Base-by-base conservation (phyloP, 2,329 filamentous ascomycete genomes). In the Rhexocercosporidium sp. region DNA sequence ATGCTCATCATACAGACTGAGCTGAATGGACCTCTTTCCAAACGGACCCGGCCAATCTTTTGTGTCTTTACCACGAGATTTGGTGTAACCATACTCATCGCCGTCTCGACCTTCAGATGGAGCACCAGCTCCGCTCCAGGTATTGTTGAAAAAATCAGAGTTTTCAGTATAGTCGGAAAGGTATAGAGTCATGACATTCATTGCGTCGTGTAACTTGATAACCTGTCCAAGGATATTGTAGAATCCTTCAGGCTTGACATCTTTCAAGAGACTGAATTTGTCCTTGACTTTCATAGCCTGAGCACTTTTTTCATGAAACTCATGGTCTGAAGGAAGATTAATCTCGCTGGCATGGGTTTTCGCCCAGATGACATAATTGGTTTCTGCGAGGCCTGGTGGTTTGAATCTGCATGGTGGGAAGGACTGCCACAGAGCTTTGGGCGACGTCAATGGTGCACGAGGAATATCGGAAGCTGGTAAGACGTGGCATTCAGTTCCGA, bases 81-180 rank as follows among this genome's bases (percentile, higher is more conserved):
- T 57, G 5, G n/a, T 79, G 73, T 92, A 91, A n/a, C 83, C 84
- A 68, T 81, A 86, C 0, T 81, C 77, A 71, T 90, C 87, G 3
- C 85, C 85, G 56, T 87, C 84, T 47, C 78, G 79, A 5, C 77
- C 75, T 3, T 69, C 77, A 6, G 72, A 63, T 3, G 71, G 72
- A 7, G 77, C 76, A 1, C 77, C 71, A 18, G 72, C 62, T 22
- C 69, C 73, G 27, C 76, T 75, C 66, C 74, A 78, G 12, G 75
- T 73, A 59, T 80, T 78, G 71, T 70, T 72, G 70, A 84, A 90
- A 66, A 97, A 88, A 0, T 74, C 67, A 0, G 82, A 75, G 74
- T 97, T 93, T 60, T 86, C 80, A 0, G 93, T 96, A 77, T 94
- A 97, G 78, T 97, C 94, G 0, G 92, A 91, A 20, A 97, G 81